Evolutionary conservation across 2,329 filamentous ascomycete genomes (phyloP).

Genomic region (Trichoderma lentiforme): DNA sequence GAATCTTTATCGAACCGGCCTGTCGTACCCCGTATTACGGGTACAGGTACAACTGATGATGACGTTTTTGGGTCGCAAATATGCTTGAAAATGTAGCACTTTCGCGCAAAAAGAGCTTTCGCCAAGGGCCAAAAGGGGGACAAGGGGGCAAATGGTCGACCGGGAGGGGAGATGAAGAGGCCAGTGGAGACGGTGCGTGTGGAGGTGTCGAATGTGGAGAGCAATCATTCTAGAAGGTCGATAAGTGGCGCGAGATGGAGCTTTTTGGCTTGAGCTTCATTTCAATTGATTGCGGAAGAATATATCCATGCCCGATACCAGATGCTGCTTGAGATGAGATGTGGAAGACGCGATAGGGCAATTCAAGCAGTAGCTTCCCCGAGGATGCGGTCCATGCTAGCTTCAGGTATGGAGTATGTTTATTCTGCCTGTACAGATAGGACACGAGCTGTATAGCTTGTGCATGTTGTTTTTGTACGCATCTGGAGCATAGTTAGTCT

Average conservation of each 20-base stretch:
- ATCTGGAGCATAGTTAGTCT: neutral
- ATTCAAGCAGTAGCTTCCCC: neutral
- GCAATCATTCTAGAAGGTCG: slow-evolving; percentile 21
- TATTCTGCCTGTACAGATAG: neutral
- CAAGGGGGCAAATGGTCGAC: neutral
- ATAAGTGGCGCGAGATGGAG: slow-evolving; percentile 12
- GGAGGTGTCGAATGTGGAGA: slow-evolving; percentile 18
- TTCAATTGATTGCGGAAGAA: neutral
- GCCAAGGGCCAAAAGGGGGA: slow-evolving; percentile 1
- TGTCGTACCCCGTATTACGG: neutral
- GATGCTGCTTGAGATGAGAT: neutral
- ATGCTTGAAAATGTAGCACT: neutral
- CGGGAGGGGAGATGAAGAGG: slow-evolving; percentile 13
- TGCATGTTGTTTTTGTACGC: neutral
- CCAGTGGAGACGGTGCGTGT: slow-evolving; percentile 7
- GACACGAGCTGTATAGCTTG: neutral
- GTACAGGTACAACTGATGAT: neutral
- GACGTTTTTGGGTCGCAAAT: neutral
- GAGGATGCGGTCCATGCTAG: neutral
- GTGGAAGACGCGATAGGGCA: neutral
- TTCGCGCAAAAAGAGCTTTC: neutral
- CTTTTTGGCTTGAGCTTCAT: slow-evolving; percentile 2
- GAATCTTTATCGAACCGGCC: neutral
- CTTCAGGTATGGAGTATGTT: neutral
- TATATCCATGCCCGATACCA: neutral